A percentile compares a stretch with the other conserved stretches of the same genome.
These are phyloP conservation scores for Cercospora brassicicola DNA, from an alignment of 2,329 filamentous ascomycete genomes.

Conservation along the genomic window DNA sequence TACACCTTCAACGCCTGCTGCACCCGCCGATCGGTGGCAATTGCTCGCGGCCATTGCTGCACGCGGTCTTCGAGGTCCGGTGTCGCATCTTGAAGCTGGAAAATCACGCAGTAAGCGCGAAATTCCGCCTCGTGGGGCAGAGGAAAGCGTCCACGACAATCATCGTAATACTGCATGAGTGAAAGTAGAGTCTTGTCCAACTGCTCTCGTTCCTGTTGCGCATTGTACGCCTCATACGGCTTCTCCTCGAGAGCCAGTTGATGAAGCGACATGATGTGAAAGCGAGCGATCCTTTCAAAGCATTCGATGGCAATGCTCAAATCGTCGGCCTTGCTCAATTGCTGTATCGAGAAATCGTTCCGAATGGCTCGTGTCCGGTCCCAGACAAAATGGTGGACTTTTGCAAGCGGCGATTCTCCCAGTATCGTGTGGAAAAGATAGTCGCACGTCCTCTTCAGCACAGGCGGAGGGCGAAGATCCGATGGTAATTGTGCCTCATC, in stretches of 20 bases:
- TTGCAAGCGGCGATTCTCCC: constrained; percentile 51
- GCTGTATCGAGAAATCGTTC: constrained; percentile 65
- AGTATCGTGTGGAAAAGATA: constrained; percentile 52
- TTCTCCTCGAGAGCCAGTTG: constrained; percentile 55
- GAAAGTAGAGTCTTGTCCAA: constrained; percentile 63
- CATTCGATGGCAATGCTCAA: constrained; percentile 60
- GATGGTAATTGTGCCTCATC: constrained; percentile 64
- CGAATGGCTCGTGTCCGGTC: constrained; percentile 64
- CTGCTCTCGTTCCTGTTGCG: constrained; percentile 63
- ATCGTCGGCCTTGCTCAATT: constrained; percentile 57
- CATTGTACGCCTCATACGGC: constrained; percentile 54
- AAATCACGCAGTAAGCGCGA: constrained; percentile 61
- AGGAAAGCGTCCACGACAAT: constrained; percentile 50
- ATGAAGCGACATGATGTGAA: constrained; percentile 63
- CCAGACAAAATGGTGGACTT: constrained; percentile 65
- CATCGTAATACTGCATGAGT: constrained; percentile 61
- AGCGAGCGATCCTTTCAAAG: constrained; percentile 63
- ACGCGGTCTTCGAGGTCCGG: constrained; percentile 60
- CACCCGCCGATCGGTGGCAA: constrained; percentile 55
- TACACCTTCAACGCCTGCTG: constrained; percentile 59
- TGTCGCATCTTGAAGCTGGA: constrained; percentile 51
- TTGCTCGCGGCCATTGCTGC: constrained; percentile 54
- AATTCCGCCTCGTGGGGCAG: constrained; percentile 65
- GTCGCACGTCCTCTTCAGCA: constrained; percentile 47
- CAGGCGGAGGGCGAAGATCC: constrained; percentile 59